These are phyloP conservation scores for Erysimum pusillum DNA, from an alignment of 441 rosid genomes.

Conservation along the genomic window DNA sequence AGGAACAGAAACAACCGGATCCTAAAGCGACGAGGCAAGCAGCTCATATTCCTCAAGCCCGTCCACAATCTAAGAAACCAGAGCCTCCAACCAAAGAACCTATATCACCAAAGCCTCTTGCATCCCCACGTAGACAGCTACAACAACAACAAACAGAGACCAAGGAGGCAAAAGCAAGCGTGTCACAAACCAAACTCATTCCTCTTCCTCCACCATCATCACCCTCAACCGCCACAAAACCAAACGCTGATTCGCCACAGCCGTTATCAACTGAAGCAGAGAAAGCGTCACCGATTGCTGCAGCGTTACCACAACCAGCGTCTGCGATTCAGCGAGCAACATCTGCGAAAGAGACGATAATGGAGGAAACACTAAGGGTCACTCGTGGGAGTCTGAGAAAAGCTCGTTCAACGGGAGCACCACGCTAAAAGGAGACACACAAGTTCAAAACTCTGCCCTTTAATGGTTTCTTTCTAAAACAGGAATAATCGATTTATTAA, in stretches of 20 bases:
- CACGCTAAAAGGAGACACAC: slow-evolving; percentile 41
- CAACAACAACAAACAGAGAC: slow-evolving; percentile 64
- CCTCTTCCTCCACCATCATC: slow-evolving; percentile 45
- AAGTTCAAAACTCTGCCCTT: slow-evolving; percentile 7
- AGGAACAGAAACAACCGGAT: slow-evolving; percentile 49
- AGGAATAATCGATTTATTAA: slow-evolving; percentile 3
- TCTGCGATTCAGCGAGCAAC: slow-evolving; percentile 54
- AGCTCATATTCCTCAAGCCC: slow-evolving; percentile 48
- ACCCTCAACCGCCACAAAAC: slow-evolving; percentile 47
- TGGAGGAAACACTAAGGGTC: slow-evolving; percentile 63
- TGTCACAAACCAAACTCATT: slow-evolving; percentile 50
- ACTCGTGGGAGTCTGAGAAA: slow-evolving; percentile 65
- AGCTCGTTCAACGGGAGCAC: slow-evolving; percentile 54
- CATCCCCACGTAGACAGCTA: slow-evolving; percentile 70
- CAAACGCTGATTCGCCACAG: slow-evolving; percentile 43
- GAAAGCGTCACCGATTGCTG: slow-evolving; percentile 56
- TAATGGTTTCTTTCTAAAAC: slow-evolving; percentile 13
- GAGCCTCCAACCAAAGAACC: slow-evolving; percentile 66
- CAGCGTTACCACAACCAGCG: slow-evolving; percentile 47
- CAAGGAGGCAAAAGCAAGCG: slow-evolving; percentile 58
- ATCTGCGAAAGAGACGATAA: slow-evolving; percentile 59
- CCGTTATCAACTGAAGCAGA: slow-evolving; percentile 52
- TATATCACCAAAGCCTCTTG: slow-evolving; percentile 64
- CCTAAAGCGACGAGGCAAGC: slow-evolving; percentile 54
- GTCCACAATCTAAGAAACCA: slow-evolving; percentile 50